These are phyloP conservation scores for Dipteronia sinensis DNA, from an alignment of 345 rosid species.

Conservation along the genomic window DNA sequence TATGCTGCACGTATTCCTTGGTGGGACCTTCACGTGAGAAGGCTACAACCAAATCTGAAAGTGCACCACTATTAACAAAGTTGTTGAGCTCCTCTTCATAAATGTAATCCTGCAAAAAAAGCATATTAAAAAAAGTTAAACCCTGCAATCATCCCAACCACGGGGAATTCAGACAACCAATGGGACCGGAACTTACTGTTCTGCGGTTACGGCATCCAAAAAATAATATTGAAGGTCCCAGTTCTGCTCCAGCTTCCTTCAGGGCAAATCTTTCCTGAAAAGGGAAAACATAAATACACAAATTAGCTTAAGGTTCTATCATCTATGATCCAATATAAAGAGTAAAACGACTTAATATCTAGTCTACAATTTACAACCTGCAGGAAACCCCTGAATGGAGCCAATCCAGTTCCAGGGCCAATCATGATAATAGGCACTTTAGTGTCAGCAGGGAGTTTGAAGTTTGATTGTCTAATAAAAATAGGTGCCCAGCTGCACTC, in stretches of 20 bases:
- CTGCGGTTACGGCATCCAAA: constrained; percentile 94
- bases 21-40: constrained; percentile 98
- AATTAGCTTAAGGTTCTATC: constrained; percentile 1
- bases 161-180: background rate
- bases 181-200: constrained; percentile 46
- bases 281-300: constrained; percentile 1
- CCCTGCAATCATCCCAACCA: constrained; percentile 1
- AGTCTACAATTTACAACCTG: constrained; percentile 49
- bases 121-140: background rate
- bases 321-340: background rate
- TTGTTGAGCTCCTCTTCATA: constrained; percentile 83
- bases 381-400: constrained; percentile 98
- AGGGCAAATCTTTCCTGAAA: constrained; percentile 77
- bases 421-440: constrained; percentile 87
- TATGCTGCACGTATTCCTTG: constrained; percentile 95
- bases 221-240: constrained; percentile 80
- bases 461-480: constrained; percentile 88
- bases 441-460: constrained; percentile 80
- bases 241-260: constrained; percentile 73
- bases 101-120: constrained; percentile 69
- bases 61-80: constrained; percentile 65
- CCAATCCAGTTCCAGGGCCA: constrained; percentile 98
- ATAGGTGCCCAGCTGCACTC: constrained; percentile 86
- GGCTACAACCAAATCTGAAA: constrained; percentile 81
- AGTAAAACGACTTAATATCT: background rate